These are phyloP conservation scores for Brassica rapa DNA, from an alignment of 345 rosid species.

Conservation along the genomic window DNA sequence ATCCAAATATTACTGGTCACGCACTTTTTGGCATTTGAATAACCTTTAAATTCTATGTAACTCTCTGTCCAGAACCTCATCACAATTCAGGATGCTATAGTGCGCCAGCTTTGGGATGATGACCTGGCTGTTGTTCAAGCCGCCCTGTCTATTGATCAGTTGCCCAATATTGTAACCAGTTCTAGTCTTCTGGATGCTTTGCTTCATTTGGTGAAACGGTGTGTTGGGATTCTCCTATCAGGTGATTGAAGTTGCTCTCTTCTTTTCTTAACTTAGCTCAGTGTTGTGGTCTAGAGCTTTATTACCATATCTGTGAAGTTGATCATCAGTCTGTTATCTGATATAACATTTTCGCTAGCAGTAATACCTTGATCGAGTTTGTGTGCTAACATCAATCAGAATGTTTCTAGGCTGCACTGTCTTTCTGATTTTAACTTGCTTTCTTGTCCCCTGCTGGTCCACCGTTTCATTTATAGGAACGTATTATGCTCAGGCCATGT, in stretches of 20 bases:
- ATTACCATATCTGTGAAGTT: neutral
- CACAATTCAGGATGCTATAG: slow-evolving; percentile 63
- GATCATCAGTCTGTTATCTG: neutral
- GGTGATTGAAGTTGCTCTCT: slow-evolving; percentile 48
- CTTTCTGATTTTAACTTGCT: neutral
- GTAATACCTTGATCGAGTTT: slow-evolving; percentile 1
- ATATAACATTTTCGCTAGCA: slow-evolving; percentile 19
- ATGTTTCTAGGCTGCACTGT: neutral
- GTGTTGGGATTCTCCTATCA: slow-evolving; percentile 50
- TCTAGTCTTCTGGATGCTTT: slow-evolving; percentile 62
- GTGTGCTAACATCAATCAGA: neutral
- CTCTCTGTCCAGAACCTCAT: slow-evolving; percentile 55
- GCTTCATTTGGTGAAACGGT: slow-evolving; percentile 54
- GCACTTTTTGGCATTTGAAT: slow-evolving; percentile 19
- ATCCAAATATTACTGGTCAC: slow-evolving; percentile 10
- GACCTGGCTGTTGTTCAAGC: slow-evolving; percentile 78
- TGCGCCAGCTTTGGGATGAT: slow-evolving; percentile 75
- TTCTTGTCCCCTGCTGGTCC: slow-evolving; percentile 5
- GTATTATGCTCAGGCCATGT: neutral
- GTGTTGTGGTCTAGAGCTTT: neutral
- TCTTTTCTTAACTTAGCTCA: slow-evolving; percentile 14
- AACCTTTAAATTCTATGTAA: neutral
- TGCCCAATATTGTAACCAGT: slow-evolving; percentile 55
- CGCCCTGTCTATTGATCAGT: slow-evolving; percentile 64
- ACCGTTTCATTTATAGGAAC: slow-evolving; percentile 10